These are phyloP conservation scores for Monilinia fructigena DNA, from an alignment of 2,329 filamentous ascomycete genomes.

Conservation along the genomic window DNA sequence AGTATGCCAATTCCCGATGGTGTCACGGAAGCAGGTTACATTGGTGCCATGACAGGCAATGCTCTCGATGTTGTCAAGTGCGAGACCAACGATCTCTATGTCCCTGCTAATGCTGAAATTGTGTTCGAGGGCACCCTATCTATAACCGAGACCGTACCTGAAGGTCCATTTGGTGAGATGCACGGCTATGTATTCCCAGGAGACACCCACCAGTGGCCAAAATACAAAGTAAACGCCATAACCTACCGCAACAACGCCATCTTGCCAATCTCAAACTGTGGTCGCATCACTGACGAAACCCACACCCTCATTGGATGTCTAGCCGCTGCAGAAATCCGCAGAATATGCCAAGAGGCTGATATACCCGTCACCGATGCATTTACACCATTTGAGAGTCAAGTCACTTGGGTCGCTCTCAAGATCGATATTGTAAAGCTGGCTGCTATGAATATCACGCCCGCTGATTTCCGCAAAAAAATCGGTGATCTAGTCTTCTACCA, in stretches of 20 bases:
- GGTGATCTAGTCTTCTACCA: constrained; percentile 46
- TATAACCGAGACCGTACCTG: constrained; percentile 44
- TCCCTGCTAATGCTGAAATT: constrained; percentile 52
- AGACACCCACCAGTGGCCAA: constrained; percentile 43
- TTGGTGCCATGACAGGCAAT: constrained; percentile 48
- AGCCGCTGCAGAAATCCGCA: too few species aligned
- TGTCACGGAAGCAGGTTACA: constrained; percentile 39
- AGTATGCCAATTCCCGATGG: too few species aligned
- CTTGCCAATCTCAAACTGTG: constrained; percentile 46
- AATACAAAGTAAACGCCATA: constrained; percentile 48
- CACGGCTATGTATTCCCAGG: constrained; percentile 48
- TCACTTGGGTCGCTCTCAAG: constrained; percentile 52
- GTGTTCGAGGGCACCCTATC: constrained; percentile 52
- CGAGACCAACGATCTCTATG: constrained; percentile 49
- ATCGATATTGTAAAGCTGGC: constrained; percentile 57
- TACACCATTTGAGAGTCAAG: constrained; percentile 48
- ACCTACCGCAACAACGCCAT: constrained; percentile 50
- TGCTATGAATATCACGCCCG: constrained; percentile 50
- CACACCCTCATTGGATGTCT: too few species aligned
- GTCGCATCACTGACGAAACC: constrained; percentile 39
- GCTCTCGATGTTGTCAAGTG: constrained; percentile 52
- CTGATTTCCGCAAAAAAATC: constrained; percentile 44
- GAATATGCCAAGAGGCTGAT: too few species aligned
- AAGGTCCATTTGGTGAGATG: constrained; percentile 53
- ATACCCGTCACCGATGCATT: constrained; percentile 30